Base-by-base conservation (phyloP, 1,284 basidiomycete genomes). In the Austropuccinia psidii region DNA sequence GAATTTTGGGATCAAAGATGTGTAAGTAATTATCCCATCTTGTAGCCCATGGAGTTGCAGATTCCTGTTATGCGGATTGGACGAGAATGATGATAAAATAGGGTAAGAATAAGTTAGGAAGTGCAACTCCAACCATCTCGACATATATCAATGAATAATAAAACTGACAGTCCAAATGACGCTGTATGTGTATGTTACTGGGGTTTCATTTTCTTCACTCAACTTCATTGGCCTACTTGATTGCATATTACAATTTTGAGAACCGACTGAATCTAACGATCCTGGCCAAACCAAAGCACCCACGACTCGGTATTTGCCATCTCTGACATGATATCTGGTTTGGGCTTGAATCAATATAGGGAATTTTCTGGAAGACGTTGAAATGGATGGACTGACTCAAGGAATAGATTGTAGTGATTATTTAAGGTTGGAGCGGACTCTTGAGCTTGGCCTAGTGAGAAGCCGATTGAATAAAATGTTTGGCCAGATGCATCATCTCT, bases 11-110 rank as follows among this genome's bases (percentile, higher is more conserved):
- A 77, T 90, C 88, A 76, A 89, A 88, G 66, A 67, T 75, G 55
- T 89, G 88, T 15, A 95, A 85, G 80, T 98, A 98, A 78, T 90
- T 90, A 80, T 98, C 95, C 95, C 95, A 98, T 66, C 95, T 85
- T 0, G 92, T 94, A 6, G 92, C 91, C 89, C 90, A 81, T 7
- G 77, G 76, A 73, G 80, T 80, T 87, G 87, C 85, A 35, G 91
- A 93, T 86, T 89, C 85, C 88, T 91, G 29, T 57, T 37, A 31
- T 57, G n/a, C 31, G n/a, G 27, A 11, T 6, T 39, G 24, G 39
- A 47, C 68, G n/a, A 21, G 27, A 41, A 9, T 27, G 27, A 55
- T 43, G 68, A 60, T 49, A 4, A 39, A 35, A 55, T 62, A 60
- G 39, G 54, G 54, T 57, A 57, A 17, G 39, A 4, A 57, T n/a